These are phyloP conservation scores for Phoenix dactylifera DNA, from an alignment of 176 grass and related monocot genomes.

Conservation along the genomic window DNA sequence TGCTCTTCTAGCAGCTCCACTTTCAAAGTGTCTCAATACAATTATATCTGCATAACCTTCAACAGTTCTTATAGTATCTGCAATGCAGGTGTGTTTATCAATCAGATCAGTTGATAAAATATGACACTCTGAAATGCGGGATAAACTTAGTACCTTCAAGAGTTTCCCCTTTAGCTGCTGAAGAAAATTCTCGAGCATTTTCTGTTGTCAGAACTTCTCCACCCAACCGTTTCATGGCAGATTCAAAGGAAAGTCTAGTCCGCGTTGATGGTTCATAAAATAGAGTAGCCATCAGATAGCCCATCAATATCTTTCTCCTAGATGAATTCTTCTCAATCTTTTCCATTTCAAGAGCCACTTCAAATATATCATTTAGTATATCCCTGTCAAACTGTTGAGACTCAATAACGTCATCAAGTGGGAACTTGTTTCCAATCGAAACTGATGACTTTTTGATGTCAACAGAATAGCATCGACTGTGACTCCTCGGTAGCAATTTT, in stretches of 20 bases:
- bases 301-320: conserved; percentile 56
- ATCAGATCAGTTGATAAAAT: not conserved
- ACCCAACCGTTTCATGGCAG: conserved; percentile 80
- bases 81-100: conserved; percentile 10
- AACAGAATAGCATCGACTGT: conserved; percentile 4
- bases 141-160: conserved; percentile 52
- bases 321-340: conserved; percentile 43
- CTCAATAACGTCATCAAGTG: conserved; percentile 70
- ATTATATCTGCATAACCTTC: conserved; percentile 96
- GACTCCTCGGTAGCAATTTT: too few species aligned
- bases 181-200: conserved; percentile 95
- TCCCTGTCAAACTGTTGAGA: conserved; percentile 81
- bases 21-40: conserved; percentile 93
- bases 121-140: too few species aligned
- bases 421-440: conserved; percentile 4
- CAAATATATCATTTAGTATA: conserved; percentile 68
- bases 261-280: conserved; percentile 97
- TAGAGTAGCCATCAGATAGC: conserved; percentile 91
- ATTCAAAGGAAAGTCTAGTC: conserved; percentile 92
- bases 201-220: conserved; percentile 93
- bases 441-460: too few species aligned
- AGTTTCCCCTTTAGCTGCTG: conserved; percentile 91
- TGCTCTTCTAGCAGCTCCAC: conserved; percentile 73
- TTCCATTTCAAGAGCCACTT: conserved; percentile 90
- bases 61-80: conserved; percentile 95